phyloP scores from a whole-genome alignment of 768 basidiomycete species.

The Pleurotus eryngii region DNA sequence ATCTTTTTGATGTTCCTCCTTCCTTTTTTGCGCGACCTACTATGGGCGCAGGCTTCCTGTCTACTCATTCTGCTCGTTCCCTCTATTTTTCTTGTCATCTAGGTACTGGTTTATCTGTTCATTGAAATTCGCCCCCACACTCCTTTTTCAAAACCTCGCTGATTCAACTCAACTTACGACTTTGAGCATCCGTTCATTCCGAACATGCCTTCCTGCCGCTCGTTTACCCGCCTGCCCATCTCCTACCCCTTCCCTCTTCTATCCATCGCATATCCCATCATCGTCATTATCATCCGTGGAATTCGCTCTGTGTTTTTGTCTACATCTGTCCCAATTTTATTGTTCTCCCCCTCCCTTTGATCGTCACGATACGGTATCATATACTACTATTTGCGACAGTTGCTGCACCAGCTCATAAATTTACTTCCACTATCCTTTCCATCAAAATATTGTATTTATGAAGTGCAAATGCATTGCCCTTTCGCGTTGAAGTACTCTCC shows the following conservation, averaged over 20 bases:
- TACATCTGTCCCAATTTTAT: background rate
- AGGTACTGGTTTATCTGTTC: no score
- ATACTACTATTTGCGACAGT: background rate
- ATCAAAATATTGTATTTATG: background rate
- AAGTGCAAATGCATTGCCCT: no score
- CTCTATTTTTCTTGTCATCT: no score
- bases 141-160: no score
- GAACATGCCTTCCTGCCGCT: background rate
- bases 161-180: no score
- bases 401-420: background rate
- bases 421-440: background rate
- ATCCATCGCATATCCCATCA: background rate
- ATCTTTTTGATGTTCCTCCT: constrained; percentile 3
- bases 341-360: background rate
- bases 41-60: background rate
- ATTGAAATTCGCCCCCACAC: no score
- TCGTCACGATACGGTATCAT: background rate
- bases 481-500: no score
- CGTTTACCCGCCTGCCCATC: background rate
- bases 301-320: background rate
- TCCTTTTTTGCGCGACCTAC: background rate
- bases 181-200: background rate
- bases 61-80: background rate
- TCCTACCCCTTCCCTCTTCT: background rate
- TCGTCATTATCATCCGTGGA: background rate